phyloP scores from a whole-genome alignment of 2,329 filamentous ascomycete species.

The Fusarium veterinarium region DNA sequence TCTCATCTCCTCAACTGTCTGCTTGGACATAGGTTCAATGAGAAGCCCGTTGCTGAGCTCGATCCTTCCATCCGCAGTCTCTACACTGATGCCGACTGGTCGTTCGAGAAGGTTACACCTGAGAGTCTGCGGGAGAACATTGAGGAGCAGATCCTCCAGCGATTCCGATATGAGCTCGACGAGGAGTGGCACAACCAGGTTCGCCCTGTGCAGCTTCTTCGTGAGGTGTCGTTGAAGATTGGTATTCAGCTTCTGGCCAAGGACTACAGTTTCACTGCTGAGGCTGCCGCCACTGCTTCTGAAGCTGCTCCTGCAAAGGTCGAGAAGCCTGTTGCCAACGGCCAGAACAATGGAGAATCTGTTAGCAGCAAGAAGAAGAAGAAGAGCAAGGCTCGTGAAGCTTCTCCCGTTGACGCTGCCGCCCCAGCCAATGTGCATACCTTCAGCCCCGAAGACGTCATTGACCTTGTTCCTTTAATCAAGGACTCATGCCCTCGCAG shows the following conservation, averaged over 20 bases:
- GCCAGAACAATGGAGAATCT: constrained; percentile 56
- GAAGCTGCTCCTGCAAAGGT: constrained; percentile 34
- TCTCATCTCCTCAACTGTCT: constrained; percentile 95
- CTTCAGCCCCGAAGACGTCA: constrained; percentile 85
- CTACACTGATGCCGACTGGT: constrained; percentile 84
- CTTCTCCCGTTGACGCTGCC: constrained; percentile 60
- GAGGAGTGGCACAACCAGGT: constrained; percentile 74
- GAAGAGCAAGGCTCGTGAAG: constrained; percentile 69
- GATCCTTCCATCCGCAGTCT: constrained; percentile 79
- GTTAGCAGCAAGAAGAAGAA: constrained; percentile 67
- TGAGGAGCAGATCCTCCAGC: constrained; percentile 74
- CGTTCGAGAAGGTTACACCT: constrained; percentile 83
- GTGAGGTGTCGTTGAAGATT: constrained; percentile 88
- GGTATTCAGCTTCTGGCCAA: constrained; percentile 89
- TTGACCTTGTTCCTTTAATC: constrained; percentile 93
- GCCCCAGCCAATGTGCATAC: constrained; percentile 55
- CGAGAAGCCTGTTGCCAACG: constrained; percentile 52
- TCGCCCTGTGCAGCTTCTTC: constrained; percentile 84
- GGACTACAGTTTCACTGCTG: constrained; percentile 54
- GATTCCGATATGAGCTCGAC: constrained; percentile 82
- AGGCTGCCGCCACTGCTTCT: constrained; percentile 46
- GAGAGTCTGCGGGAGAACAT: constrained; percentile 76
- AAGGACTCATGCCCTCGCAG: constrained; percentile 96
- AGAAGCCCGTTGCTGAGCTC: constrained; percentile 80
- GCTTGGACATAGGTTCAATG: constrained; percentile 79